Evolutionary conservation across 257 asterid genomes (phyloP), one percentile per base, ranked within the genome.

Genomic region (Solanum ossicruentum): DNA sequence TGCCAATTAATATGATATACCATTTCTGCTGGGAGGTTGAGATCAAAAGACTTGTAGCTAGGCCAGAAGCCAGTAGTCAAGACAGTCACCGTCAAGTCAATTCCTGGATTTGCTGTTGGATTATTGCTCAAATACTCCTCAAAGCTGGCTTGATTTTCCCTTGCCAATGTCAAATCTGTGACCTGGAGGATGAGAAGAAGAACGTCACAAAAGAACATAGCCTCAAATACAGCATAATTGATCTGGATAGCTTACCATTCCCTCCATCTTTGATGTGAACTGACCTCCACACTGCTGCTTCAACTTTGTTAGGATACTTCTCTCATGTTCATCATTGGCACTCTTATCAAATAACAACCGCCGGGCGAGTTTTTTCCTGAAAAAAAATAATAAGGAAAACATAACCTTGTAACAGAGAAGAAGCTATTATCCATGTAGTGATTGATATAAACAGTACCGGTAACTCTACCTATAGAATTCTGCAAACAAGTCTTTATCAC

Each of bases 221-320:
- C 36, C 81, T 83, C 21, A 83, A 83, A 66, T 39, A 52, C 55
- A 83, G 65, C 0, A 83, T 21, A 67, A 23, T 51, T 72, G 21
- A 60, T 84, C 81, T 72, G 54, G 69, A 84, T 39, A 85, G 86
- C 98, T 88, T 58, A 97, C 99, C 99, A 97, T 97, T 80, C 99
- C 99, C 93, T 97, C 99, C 99, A 97, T 97, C 93, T 97, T 97
- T 41, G 99, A 97, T 9, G 99, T 97, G 87, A 97, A 97, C 72
- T 97, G 99, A 78, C 98, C 99, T 65, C 99, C 99, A 80, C 99
- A 97, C 89, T 97, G 99, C 89, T 97, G 99, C 93, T 97, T 97
- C 93, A 97, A 84, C 90, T 95, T 97, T 86, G 99, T 97, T 52
- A 97, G 87, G 84, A 97, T 97, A 87, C 98, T 95, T 89, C 99